A percentile compares a stretch with the other conserved stretches of the same genome.
Evolutionary conservation across 257 asterid genomes (phyloP).

Genomic region (Salvia splendens): DNA sequence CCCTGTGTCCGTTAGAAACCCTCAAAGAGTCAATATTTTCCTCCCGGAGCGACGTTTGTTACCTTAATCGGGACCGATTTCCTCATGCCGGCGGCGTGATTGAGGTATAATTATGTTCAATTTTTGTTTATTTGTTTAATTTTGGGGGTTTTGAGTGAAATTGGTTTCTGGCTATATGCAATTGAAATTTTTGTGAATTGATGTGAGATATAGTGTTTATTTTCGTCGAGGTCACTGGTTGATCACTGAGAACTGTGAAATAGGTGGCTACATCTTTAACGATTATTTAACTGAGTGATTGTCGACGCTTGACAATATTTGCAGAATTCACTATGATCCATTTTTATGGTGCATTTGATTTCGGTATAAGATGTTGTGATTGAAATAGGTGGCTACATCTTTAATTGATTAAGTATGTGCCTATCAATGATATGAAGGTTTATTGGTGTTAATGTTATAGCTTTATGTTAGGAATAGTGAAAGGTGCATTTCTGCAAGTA

Average conservation of each 20-base stretch:
- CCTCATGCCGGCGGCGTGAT: slow-evolving; percentile 49
- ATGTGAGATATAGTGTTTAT: neutral
- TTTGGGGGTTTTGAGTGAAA: slow-evolving; percentile 1
- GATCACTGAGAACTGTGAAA: slow-evolving; percentile 18
- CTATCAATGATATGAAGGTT: neutral
- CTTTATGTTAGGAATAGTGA: neutral
- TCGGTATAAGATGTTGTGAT: too few relatives aligned
- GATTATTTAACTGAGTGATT: too few relatives aligned
- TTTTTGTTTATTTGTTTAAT: neutral
- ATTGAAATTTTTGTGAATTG: neutral
- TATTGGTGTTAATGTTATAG: slow-evolving; percentile 4
- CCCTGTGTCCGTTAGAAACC: slow-evolving; percentile 56
- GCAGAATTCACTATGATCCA: neutral
- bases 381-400: too few relatives aligned
- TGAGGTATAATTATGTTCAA: slow-evolving; percentile 50
- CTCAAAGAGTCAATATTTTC: slow-evolving; percentile 59
- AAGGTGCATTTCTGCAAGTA: neutral
- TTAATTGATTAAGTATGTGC: neutral
- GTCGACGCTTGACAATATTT: neutral
- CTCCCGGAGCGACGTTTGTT: slow-evolving; percentile 46
- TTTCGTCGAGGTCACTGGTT: slow-evolving; percentile 7
- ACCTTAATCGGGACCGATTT: slow-evolving; percentile 41
- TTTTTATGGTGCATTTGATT: neutral
- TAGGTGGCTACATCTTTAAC: too few relatives aligned
- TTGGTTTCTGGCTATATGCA: neutral